Conservation (phyloP, 768 basidiomycete species). For the Pleurotus cornucopiae region DNA sequence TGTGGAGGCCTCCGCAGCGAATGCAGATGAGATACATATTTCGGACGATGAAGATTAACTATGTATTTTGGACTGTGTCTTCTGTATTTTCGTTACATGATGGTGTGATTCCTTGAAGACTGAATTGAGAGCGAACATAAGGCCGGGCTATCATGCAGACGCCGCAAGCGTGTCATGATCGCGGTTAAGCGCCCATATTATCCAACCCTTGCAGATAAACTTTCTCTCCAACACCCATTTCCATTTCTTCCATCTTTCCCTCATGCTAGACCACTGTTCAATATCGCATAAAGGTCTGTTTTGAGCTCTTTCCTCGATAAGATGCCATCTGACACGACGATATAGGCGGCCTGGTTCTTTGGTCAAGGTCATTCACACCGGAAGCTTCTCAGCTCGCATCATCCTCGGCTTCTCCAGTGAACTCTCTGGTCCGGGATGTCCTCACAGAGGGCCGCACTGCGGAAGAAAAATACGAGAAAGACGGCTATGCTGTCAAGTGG, state of each 20-base stretch:
- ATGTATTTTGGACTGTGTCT: too few species aligned
- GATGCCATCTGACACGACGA: too few species aligned
- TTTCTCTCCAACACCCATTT: too few species aligned
- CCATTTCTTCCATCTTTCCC: neutral
- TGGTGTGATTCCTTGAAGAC: too few species aligned
- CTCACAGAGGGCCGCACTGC: slow-evolving; percentile 86
- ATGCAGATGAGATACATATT: slow-evolving; percentile 85
- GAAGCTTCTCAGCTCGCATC: slow-evolving; percentile 66
- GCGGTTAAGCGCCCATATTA: too few species aligned
- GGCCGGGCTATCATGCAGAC: too few species aligned
- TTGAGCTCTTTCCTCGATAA: neutral
- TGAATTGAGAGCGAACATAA: too few species aligned
- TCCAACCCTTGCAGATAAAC: too few species aligned
- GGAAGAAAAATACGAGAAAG: slow-evolving; percentile 86
- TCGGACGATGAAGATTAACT: slow-evolving; percentile 70
- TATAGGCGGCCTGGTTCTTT: slow-evolving; percentile 86
- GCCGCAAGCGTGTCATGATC: too few species aligned
- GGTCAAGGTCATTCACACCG: slow-evolving; percentile 94
- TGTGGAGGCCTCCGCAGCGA: slow-evolving; percentile 30
- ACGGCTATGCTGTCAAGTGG: slow-evolving; percentile 94
- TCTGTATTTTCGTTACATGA: too few species aligned
- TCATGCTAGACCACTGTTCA: slow-evolving; percentile 93
- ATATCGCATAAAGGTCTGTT: slow-evolving; percentile 85
- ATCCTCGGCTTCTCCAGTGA: slow-evolving; percentile 78
- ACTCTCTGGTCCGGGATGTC: slow-evolving; percentile 84